Conservation (phyloP, 2,329 filamentous ascomycete genomes). For the Fusarium agapanthi region DNA sequence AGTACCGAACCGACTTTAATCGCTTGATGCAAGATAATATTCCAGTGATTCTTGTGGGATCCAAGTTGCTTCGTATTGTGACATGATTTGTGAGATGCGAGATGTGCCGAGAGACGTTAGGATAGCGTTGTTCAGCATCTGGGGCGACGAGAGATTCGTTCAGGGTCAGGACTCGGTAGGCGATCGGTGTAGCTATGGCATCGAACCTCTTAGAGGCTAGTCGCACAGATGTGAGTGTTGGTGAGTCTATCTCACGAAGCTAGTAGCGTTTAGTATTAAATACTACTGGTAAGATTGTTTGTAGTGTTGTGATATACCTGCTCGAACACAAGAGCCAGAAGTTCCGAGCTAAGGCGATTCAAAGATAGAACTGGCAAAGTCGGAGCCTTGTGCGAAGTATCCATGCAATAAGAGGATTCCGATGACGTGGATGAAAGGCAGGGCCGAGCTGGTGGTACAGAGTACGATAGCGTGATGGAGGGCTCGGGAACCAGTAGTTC, state of each 20-base stretch:
- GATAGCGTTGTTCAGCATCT: constrained; percentile 46
- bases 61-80: constrained; percentile 51
- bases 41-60: constrained; percentile 47
- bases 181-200: constrained; percentile 53
- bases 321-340: constrained; percentile 53
- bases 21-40: constrained; percentile 49
- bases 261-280: constrained; percentile 37
- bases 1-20: constrained; percentile 53
- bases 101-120: constrained; percentile 48
- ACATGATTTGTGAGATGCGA: constrained; percentile 53
- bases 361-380: constrained; percentile 23
- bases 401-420: constrained; percentile 35
- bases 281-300: neutral
- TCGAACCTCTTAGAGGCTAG: constrained; percentile 52
- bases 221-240: constrained; percentile 48
- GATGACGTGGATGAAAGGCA: constrained; percentile 10
- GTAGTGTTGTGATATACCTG: constrained; percentile 45
- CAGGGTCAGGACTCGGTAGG: constrained; percentile 51
- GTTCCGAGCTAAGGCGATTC: constrained; percentile 53
- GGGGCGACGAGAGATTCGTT: constrained; percentile 50
- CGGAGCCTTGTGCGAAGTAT: constrained; percentile 12
- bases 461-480: constrained; percentile 29
- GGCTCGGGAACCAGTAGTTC: constrained; percentile 32
- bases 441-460: constrained; percentile 17
- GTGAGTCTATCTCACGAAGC: constrained; percentile 51